phyloP scores from a whole-genome alignment of 208 protist species.

The Angomonas deanei region DNA sequence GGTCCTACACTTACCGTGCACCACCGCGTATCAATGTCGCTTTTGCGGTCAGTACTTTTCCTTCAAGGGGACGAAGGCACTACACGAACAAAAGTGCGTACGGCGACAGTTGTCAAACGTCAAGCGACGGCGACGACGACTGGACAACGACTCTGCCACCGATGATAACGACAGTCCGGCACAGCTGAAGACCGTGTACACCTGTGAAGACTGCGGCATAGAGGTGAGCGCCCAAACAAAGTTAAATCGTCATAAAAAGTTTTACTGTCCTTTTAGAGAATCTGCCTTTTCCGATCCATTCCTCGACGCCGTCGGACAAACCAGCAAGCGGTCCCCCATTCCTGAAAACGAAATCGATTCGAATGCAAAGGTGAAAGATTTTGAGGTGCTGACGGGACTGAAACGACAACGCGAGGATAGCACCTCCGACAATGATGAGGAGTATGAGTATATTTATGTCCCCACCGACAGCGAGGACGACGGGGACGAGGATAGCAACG shows the following conservation, averaged over 20 bases:
- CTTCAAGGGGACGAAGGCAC: constrained; percentile 23
- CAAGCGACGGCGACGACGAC: not conserved
- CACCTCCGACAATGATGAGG: constrained; percentile 6
- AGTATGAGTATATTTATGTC: constrained; percentile 7
- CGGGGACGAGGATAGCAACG: constrained; percentile 5
- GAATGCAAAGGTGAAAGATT: too few species aligned
- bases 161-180: not conserved
- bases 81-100: constrained; percentile 30
- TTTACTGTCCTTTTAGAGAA: constrained; percentile 80
- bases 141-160: not conserved
- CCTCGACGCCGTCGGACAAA: constrained; percentile 13
- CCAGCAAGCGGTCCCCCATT: not conserved
- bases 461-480: constrained; percentile 7
- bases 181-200: not conserved
- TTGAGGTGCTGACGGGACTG: too few species aligned
- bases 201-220: constrained; percentile 68
- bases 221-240: constrained; percentile 52
- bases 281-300: constrained; percentile 52
- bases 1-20: not conserved
- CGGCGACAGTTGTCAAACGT: not conserved
- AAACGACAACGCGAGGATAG: constrained; percentile 1
- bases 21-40: not conserved
- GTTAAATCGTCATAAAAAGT: constrained; percentile 55
- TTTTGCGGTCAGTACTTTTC: constrained; percentile 28
- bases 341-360: too few species aligned